Evolutionary conservation across 768 basidiomycete species (phyloP).

Genomic region (Collybiopsis luxurians): DNA sequence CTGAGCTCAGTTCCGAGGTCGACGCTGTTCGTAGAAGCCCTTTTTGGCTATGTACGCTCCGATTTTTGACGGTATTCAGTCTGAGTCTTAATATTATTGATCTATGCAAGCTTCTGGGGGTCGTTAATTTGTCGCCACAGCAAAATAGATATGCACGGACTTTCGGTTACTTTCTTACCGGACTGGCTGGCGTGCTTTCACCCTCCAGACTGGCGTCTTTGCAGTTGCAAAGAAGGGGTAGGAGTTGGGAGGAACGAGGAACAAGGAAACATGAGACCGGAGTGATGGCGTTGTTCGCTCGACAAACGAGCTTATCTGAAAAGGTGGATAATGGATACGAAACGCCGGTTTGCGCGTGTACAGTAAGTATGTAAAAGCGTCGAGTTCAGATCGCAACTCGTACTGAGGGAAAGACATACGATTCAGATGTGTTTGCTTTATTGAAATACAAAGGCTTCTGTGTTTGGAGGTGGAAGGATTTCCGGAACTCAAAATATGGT

Average conservation of each 20-base stretch:
- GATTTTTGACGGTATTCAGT: not conserved
- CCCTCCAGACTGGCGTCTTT: too few relatives aligned
- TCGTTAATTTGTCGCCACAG: constrained; percentile 1
- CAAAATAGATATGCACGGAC: not conserved
- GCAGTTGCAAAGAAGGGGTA: too few relatives aligned
- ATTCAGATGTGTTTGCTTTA: too few relatives aligned
- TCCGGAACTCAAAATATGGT: too few relatives aligned
- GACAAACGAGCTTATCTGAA: not conserved
- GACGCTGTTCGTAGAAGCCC: not conserved
- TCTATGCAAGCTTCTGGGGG: not conserved
- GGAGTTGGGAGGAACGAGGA: too few relatives aligned
- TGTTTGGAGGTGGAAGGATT: too few relatives aligned
- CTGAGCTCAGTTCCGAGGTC: not conserved
- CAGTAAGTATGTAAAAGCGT: not conserved
- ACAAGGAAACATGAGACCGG: not conserved
- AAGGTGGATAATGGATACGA: not conserved
- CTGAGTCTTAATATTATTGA: not conserved
- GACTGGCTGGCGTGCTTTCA: too few relatives aligned
- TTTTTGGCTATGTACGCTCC: not conserved
- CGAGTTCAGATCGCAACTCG: too few relatives aligned
- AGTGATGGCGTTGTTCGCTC: constrained; percentile 5
- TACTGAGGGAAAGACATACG: too few relatives aligned
- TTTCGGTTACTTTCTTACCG: not conserved
- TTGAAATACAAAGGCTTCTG: too few relatives aligned
- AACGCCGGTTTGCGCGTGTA: too few relatives aligned